phyloP scores from a whole-genome alignment of 2,329 filamentous ascomycete species.

The Arthroderma sp. region DNA sequence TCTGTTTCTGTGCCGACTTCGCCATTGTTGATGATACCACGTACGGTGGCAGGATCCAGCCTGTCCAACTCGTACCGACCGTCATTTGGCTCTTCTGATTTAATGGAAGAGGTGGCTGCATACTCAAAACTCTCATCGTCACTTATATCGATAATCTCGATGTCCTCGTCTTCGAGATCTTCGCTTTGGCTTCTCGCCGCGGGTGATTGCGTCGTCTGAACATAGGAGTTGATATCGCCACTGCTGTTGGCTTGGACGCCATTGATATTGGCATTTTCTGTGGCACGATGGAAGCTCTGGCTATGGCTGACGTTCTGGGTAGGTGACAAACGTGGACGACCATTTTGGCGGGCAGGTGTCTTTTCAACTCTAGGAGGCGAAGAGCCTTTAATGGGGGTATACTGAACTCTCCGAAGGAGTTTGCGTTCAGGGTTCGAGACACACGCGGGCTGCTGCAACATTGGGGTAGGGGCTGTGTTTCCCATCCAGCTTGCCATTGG shows the following conservation, averaged over 20 bases:
- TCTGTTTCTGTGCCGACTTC: not conserved
- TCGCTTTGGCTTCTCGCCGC: not conserved
- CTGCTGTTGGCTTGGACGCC: not conserved
- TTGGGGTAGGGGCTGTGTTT: not conserved
- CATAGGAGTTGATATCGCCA: not conserved
- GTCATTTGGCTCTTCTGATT: not conserved
- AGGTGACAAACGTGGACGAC: not conserved
- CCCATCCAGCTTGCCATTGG: not conserved
- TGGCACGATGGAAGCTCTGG: not conserved
- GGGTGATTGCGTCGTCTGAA: not conserved
- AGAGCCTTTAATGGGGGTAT: not conserved
- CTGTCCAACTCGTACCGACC: not conserved
- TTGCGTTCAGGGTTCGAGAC: not conserved
- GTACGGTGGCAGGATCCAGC: not conserved
- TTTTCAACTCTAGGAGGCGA: not conserved
- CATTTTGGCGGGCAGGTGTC: not conserved
- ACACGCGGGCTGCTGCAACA: not conserved
- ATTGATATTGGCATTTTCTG: not conserved
- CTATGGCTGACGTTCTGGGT: not conserved
- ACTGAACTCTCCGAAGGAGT: not conserved
- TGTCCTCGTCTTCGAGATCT: not conserved
- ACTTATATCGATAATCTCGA: not conserved
- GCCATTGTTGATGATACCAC: not conserved
- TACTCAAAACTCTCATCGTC: not conserved
- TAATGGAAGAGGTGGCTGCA: not conserved